Evolutionary conservation across 2,329 filamentous ascomycete species (phyloP), one percentile per base, ranked within the genome.

Genomic region (Elsinoe necatrix): DNA sequence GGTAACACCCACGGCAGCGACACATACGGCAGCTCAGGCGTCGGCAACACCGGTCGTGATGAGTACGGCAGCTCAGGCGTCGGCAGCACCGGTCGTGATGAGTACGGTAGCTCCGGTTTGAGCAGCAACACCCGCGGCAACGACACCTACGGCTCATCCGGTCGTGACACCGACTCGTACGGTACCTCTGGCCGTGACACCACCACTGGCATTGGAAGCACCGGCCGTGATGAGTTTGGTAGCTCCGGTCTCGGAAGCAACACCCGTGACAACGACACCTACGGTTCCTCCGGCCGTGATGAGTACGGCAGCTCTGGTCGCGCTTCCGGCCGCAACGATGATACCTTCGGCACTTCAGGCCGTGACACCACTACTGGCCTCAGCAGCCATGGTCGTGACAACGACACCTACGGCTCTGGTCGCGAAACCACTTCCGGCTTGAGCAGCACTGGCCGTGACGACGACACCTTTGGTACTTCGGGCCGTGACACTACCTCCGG

Each of bases 11-110:
- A 55, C 20, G 55, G 31, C 31, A 47, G 43, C 42, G 52, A n/a
- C 31, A 57, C 56, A 34, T 21, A 35, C 37, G 57, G 54, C 55
- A 59, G 50, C 52, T 43, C 55, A 27, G 37, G 52, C 16, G 48
- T 57, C 48, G 59, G 59, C 56, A 58, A 11, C 41, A 55, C 23
- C 42, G 59, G 54, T 35, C 41, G 43, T 61, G 58, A 63, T 48
- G 64, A 60, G 37, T 62, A 59, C 57, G 61, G 58, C 51, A 34
- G 29, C 54, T 55, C 27, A 9, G 61, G 63, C 35, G 61, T 57
- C 54, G 64, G 62, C 39, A 57, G 56, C 47, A 61, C 61, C 25
- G 56, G 58, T 41, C 23, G 56, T 37, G 58, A 58, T 18, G 42
- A 60, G 8, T 60, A 59, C 41, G 57, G 55, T 31, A 58, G 43